Base-by-base conservation (phyloP, 257 asterid genomes). In the Scutellaria barbata region DNA sequence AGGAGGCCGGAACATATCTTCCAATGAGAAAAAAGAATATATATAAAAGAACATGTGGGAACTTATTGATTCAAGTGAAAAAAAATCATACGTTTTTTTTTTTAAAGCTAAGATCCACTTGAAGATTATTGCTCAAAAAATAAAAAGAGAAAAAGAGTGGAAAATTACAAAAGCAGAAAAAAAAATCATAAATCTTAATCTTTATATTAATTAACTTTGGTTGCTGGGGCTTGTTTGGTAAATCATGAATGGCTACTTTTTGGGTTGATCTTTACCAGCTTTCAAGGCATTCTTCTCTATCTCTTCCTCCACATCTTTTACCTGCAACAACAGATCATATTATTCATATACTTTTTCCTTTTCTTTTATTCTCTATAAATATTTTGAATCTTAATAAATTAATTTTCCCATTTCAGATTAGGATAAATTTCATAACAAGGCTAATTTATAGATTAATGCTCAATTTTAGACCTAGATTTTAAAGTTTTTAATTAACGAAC, bases 301-400 rank as follows among this genome's bases (percentile, higher is more conserved):
- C 53, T 71, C 68, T 70, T 77, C 75, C 47, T 81, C 85, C 55
- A 53, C 58, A 2, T 52, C 71, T 37, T 70, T 68, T 30, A 81
- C 80, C 83, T 79, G 77, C 59, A 43, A 33, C 48, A 17, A 10
- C 53, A 2, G 10, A 16, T 12, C 10, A 58, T 7, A 16, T 43
- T 11, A 52, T 14, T 4, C 4, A 39, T n/a, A 57, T 20, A 18
- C 2, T 25, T n/a, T 69, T 18, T 6, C 56, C 11, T 14, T 56
- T 25, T 56, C 12, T 10, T 7, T 42, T 8, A 8, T 3, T 42
- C 3, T 30, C 35, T 30, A 30, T 30, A 30, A 30, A 30, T 30
- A 1, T 4, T 25, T 30, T 30, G 5, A 30, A 30, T 1, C 35
- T 3, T 4, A 2, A 30, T 30, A 2, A 30, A 30, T 30, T 30